Evolutionary conservation across 768 basidiomycete genomes (phyloP), one percentile per base, ranked within the genome.

Genomic region (Tylopilus subfusipes): DNA sequence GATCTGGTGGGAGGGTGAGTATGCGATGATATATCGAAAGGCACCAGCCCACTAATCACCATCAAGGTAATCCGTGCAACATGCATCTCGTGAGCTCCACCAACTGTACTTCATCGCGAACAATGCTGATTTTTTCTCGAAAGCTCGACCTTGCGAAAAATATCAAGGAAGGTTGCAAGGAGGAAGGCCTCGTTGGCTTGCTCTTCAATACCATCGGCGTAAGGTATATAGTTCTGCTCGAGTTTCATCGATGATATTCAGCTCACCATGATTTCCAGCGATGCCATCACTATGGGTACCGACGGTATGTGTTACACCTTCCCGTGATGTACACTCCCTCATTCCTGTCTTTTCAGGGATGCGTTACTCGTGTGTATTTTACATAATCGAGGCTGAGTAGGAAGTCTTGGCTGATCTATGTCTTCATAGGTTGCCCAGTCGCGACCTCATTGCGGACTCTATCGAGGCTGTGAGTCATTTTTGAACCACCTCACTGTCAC

Each of bases 241-340:
- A 43, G 19, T 49, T 22, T 42, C 21, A 5, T 48, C 14, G 29
- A 44, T 14, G 42, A 42, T 34, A 22, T 31, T 13, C 13, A 42
- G 34, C 27, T 50, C 16, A 48, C 42, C 25, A 46, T 18, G 22
- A 42, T 54, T 36, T 46, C 25, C 38, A 87, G 89, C 61, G 91
- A 93, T 69, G 91, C 85, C 18, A 93, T 93, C 44, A 92, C 91
- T 14, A 92, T 93, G 90, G 89, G 88, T 25, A 91, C 88, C 25
- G 87, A 90, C 22, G 90, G 90, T 84, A 74, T 65, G 78, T 61
- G n/a, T 43, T 38, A 33, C 47, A 27, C 3, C 29, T 42, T 43
- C 24, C 27, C 54, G 9, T 50, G 39, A 11, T 25, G 10, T 22
- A 40, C 6, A 27, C 43, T 25, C 54, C 18, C 18, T 56, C 16